Evolutionary conservation across 208 protist species (phyloP).

Genomic region (Trypanosoma conorhini): DNA sequence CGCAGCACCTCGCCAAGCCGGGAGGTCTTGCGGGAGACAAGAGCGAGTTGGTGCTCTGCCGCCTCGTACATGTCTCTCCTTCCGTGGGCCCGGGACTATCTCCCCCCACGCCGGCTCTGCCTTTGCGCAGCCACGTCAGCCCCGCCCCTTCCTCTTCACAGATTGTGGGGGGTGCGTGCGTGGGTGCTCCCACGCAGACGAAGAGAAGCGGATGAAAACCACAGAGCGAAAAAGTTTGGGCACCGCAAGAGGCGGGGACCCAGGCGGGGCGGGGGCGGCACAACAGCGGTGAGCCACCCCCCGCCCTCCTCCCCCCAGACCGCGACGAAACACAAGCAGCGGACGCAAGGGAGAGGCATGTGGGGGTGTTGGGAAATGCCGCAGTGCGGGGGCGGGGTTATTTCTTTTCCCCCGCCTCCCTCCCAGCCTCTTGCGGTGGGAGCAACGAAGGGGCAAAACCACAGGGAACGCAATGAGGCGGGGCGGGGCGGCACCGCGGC

Average conservation of each 20-base stretch:
- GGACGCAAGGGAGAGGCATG: no score
- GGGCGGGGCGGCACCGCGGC: no score
- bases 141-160: neutral
- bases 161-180: neutral
- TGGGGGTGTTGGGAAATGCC: no score
- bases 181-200: neutral
- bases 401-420: no score
- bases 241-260: no score
- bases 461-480: neutral
- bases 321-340: no score
- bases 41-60: conserved; percentile 36
- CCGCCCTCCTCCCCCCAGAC: no score
- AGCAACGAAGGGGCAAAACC: neutral
- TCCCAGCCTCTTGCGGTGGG: no score
- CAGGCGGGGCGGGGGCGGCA: no score
- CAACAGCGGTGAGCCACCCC: no score
- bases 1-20: conserved; percentile 22
- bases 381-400: neutral
- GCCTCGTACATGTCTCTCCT: conserved; percentile 29
- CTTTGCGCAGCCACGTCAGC: neutral
- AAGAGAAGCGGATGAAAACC: neutral
- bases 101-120: neutral
- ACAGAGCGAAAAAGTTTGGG: no score
- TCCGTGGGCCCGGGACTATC: neutral
- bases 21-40: conserved; percentile 15